Evolutionary conservation across 106 monocot species (phyloP).

Genomic region (Gastrodia elata): DNA sequence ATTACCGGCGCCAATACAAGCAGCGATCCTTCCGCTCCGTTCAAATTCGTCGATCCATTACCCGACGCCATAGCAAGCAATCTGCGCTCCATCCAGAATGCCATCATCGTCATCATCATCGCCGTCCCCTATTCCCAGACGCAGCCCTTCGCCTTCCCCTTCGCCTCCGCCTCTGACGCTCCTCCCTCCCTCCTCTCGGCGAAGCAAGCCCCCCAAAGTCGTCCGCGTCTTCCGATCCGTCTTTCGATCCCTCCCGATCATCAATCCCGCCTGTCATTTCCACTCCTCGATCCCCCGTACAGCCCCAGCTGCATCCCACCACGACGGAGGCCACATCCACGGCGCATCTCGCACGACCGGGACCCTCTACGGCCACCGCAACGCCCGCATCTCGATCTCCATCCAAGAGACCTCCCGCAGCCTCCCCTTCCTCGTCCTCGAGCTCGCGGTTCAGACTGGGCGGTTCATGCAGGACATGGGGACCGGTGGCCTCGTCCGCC

Average conservation of each 20-base stretch:
- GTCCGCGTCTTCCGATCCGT: slow-evolving; percentile 61
- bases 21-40: background rate
- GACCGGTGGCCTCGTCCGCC: slow-evolving; percentile 54
- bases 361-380: slow-evolving; percentile 82
- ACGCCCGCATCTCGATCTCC: slow-evolving; percentile 54
- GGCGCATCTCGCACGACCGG: slow-evolving; percentile 72
- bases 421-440: slow-evolving; percentile 53
- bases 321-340: slow-evolving; percentile 52
- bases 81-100: too few relatives aligned
- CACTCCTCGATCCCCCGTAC: slow-evolving; percentile 18
- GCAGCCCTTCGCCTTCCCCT: slow-evolving; percentile 9
- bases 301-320: background rate
- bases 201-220: slow-evolving; percentile 24
- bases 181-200: slow-evolving; percentile 23
- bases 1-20: too few relatives aligned
- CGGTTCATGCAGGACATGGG: slow-evolving; percentile 88
- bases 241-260: slow-evolving; percentile 87
- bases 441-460: slow-evolving; percentile 53
- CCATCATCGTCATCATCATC: background rate
- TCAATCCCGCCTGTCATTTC: slow-evolving; percentile 51
- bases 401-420: slow-evolving; percentile 64
- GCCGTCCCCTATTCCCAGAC: background rate
- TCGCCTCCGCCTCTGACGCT: slow-evolving; percentile 26
- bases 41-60: background rate
- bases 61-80: too few relatives aligned